phyloP scores from a whole-genome alignment of 2,329 filamentous ascomycete genomes.

The Westerdykella ornata region DNA sequence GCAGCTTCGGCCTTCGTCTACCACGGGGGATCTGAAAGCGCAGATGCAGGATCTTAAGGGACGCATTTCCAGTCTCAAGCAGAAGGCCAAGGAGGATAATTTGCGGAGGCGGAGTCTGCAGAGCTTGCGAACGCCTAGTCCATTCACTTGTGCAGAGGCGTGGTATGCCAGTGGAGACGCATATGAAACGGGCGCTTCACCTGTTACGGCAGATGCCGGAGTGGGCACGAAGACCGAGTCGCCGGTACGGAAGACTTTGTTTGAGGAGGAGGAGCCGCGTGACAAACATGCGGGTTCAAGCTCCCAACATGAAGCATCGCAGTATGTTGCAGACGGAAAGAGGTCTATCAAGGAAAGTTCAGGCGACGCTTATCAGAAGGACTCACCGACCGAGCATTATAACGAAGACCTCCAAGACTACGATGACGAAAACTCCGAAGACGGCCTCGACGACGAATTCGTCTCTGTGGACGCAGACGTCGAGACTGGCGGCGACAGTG shows the following conservation, averaged over 20 bases:
- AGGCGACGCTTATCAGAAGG: background rate
- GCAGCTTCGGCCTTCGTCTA: conserved; percentile 61
- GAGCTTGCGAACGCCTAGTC: conserved; percentile 67
- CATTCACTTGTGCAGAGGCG: conserved; percentile 67
- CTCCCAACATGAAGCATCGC: background rate
- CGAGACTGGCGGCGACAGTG: conserved; percentile 25
- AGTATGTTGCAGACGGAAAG: no score
- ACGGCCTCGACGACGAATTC: conserved; percentile 34
- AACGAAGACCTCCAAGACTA: conserved; percentile 24
- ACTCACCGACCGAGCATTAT: conserved; percentile 16
- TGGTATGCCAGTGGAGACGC: conserved; percentile 43
- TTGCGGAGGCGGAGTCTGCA: conserved; percentile 70
- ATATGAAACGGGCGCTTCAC: conserved; percentile 20
- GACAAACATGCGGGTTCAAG: conserved; percentile 7
- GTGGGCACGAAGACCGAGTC: conserved; percentile 26
- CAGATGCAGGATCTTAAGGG: conserved; percentile 82
- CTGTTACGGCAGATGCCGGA: conserved; percentile 23
- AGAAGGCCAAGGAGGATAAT: conserved; percentile 72
- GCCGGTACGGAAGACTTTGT: conserved; percentile 18
- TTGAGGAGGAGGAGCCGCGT: conserved; percentile 9
- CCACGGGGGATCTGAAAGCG: conserved; percentile 67
- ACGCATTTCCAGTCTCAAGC: conserved; percentile 72
- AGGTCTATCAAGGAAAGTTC: no score
- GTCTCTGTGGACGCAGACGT: conserved; percentile 27
- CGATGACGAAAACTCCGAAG: conserved; percentile 29